A percentile compares a stretch with the other conserved stretches of the same genome.
Evolutionary conservation across 2,329 filamentous ascomycete species (phyloP).

Genomic region (Alternaria metachromatica): DNA sequence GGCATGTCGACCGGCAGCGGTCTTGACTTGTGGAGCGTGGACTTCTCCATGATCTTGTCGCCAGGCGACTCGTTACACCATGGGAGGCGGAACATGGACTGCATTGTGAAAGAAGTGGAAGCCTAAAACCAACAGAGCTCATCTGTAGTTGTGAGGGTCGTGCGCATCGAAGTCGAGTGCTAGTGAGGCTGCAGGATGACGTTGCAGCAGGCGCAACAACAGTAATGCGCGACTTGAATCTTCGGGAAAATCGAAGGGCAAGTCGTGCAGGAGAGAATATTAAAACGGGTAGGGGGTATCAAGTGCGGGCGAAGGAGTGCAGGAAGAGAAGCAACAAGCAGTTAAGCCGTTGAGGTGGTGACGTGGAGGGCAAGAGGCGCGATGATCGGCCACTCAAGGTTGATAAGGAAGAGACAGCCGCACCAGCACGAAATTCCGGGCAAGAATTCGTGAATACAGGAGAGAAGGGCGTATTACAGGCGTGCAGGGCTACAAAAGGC

Average conservation of each 20-base stretch:
- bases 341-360: slow-evolving; percentile 41
- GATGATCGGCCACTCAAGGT: slow-evolving; percentile 34
- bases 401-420: slow-evolving; percentile 29
- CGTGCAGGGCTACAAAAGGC: slow-evolving; percentile 33
- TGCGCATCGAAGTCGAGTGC: slow-evolving; percentile 40
- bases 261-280: slow-evolving; percentile 25
- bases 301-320: slow-evolving; percentile 42
- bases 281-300: slow-evolving; percentile 42
- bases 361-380: slow-evolving; percentile 41
- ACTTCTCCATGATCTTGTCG: slow-evolving; percentile 54
- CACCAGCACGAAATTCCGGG: slow-evolving; percentile 26
- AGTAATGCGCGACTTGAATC: slow-evolving; percentile 11
- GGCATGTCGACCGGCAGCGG: slow-evolving; percentile 55
- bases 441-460: slow-evolving; percentile 31
- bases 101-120: slow-evolving; percentile 52
- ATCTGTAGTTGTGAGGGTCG: slow-evolving; percentile 47
- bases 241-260: slow-evolving; percentile 12
- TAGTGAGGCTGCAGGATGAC: slow-evolving; percentile 38
- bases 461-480: slow-evolving; percentile 31
- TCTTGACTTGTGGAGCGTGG: slow-evolving; percentile 51
- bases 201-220: slow-evolving; percentile 35
- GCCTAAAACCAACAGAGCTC: slow-evolving; percentile 45
- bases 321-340: slow-evolving; percentile 42
- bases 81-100: slow-evolving; percentile 59
- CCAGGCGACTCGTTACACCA: slow-evolving; percentile 54